Evolutionary conservation across 2,329 filamentous ascomycete species (phyloP).

Genomic region (Akanthomyces lecanii): DNA sequence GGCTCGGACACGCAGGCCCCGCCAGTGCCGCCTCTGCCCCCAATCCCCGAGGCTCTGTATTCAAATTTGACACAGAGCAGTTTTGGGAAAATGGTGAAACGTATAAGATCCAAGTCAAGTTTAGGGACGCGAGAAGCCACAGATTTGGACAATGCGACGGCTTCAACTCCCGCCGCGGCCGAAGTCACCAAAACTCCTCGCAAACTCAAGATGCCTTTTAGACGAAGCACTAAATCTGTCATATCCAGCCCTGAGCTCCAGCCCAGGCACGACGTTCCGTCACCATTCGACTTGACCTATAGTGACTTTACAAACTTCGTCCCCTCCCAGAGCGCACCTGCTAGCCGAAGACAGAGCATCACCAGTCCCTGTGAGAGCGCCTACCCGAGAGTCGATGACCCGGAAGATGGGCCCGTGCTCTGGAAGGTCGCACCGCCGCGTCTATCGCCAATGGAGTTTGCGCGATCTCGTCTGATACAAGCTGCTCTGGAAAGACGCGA

Average conservation of each 20-base stretch:
- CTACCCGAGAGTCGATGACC: neutral
- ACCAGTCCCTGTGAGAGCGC: neutral
- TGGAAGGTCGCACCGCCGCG: conserved; percentile 27
- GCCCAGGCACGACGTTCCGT: neutral
- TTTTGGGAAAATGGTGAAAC: conserved; percentile 27
- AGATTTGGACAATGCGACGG: neutral
- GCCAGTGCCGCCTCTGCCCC: conserved; percentile 28
- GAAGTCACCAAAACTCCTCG: conserved; percentile 7
- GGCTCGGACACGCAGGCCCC: conserved; percentile 21
- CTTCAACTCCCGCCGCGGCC: neutral
- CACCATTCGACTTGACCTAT: neutral
- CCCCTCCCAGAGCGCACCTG: neutral
- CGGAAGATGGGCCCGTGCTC: neutral
- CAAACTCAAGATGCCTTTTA: conserved; percentile 15
- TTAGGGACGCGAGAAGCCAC: neutral
- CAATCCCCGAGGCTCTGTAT: conserved; percentile 29
- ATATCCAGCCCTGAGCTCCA: conserved; percentile 24
- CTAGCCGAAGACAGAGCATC: conserved; percentile 7
- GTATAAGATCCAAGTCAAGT: conserved; percentile 23
- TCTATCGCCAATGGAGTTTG: conserved; percentile 39
- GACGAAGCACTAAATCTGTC: conserved; percentile 22
- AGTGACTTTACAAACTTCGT: neutral
- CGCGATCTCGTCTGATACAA: conserved; percentile 33
- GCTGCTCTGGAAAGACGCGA: conserved; percentile 28
- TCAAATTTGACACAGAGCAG: conserved; percentile 24